phyloP scores from a whole-genome alignment of 306 rosid genomes.

The Hippophae gyantsensis region DNA sequence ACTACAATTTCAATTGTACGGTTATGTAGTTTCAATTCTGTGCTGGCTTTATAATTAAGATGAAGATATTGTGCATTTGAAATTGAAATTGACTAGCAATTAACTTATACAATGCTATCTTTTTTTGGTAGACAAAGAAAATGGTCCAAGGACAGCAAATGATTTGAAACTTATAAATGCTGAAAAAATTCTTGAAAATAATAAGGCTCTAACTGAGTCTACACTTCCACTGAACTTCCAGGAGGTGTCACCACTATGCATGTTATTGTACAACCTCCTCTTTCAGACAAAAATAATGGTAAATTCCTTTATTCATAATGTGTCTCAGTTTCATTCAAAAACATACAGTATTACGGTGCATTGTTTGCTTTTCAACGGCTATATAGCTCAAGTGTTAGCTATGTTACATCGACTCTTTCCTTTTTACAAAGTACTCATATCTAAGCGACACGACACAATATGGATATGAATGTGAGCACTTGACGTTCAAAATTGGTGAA shows the following conservation, averaged over 20 bases:
- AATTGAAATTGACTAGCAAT: not conserved
- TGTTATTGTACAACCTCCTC: constrained; percentile 34
- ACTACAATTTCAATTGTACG: too few species aligned
- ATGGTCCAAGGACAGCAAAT: constrained; percentile 26
- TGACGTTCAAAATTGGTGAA: too few species aligned
- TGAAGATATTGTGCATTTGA: not conserved
- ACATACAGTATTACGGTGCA: too few species aligned
- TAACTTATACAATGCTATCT: constrained; percentile 11
- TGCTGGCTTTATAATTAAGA: constrained; percentile 4
- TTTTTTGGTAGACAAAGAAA: constrained; percentile 26
- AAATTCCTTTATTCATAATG: not conserved
- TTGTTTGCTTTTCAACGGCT: too few species aligned
- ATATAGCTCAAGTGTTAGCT: too few species aligned
- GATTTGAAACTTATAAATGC: constrained; percentile 42
- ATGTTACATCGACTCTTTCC: too few species aligned
- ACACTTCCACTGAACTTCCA: constrained; percentile 28
- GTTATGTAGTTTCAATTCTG: not conserved
- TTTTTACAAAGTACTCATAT: too few species aligned
- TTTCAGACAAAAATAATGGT: constrained; percentile 30
- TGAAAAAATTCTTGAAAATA: constrained; percentile 35
- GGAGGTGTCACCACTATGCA: constrained; percentile 38
- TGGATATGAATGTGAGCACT: too few species aligned
- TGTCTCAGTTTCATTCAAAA: too few species aligned
- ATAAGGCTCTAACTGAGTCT: constrained; percentile 32
- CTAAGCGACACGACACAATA: too few species aligned